phyloP scores from a whole-genome alignment of 805 yeast genomes.

The Kockiozyma suomiensis region DNA sequence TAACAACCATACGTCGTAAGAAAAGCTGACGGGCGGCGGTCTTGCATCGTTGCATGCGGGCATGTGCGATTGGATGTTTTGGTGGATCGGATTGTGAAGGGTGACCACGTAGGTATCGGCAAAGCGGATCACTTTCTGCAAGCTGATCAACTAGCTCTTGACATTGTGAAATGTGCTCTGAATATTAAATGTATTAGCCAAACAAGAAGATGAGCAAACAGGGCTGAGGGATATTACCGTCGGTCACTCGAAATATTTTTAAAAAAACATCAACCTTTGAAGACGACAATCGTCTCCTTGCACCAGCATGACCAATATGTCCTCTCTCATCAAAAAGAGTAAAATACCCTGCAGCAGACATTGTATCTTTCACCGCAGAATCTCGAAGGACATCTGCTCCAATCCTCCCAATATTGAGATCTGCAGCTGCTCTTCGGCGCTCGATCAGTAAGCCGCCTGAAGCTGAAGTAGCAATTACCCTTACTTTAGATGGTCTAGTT shows the following conservation, averaged over 20 bases:
- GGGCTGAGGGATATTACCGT: neutral
- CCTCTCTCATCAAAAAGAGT: neutral
- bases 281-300: neutral
- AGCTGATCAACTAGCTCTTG: constrained; percentile 10
- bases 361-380: too few relatives aligned
- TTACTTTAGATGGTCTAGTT: neutral
- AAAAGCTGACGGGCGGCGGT: neutral
- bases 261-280: neutral
- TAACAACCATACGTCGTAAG: constrained; percentile 11
- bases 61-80: neutral
- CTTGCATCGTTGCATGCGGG: neutral
- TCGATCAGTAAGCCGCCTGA: neutral
- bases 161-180: constrained; percentile 14
- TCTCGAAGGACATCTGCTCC: too few relatives aligned
- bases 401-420: too few relatives aligned
- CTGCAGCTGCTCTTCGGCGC: too few relatives aligned
- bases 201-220: neutral
- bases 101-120: constrained; percentile 9
- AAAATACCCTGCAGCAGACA: neutral
- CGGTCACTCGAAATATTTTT: constrained; percentile 12
- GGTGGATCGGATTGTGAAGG: neutral
- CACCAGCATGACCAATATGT: neutral
- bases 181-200: neutral
- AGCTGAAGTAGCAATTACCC: neutral
- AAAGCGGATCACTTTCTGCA: constrained; percentile 8